phyloP scores from a whole-genome alignment of 768 basidiomycete species.

The Lentinula lateritia region DNA sequence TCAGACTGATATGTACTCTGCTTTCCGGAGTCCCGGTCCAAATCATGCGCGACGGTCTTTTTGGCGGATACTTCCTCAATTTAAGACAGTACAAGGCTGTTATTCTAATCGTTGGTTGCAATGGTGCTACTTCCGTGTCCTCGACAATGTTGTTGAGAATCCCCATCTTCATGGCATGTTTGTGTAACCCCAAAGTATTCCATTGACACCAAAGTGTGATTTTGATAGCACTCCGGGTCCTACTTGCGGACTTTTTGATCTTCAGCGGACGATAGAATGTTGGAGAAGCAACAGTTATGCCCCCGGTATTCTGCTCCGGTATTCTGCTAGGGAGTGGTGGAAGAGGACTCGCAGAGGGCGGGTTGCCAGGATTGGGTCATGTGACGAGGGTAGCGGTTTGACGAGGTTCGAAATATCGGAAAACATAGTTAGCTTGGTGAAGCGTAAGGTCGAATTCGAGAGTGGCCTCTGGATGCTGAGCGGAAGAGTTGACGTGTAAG shows the following conservation, averaged over 20 bases:
- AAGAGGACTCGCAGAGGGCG: conserved; percentile 39
- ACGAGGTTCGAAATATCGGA: conserved; percentile 25
- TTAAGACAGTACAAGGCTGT: conserved; percentile 65
- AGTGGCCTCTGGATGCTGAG: background rate
- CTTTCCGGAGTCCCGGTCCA: conserved; percentile 31
- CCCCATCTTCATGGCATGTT: conserved; percentile 70
- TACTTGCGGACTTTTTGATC: too few species aligned
- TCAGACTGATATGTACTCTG: background rate
- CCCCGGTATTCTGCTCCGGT: too few species aligned
- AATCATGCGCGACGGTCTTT: conserved; percentile 84
- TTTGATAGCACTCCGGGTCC: conserved; percentile 20
- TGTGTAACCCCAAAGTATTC: conserved; percentile 65
- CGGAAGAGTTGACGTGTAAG: background rate
- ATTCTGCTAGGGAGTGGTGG: conserved; percentile 40
- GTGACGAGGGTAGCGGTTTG: conserved; percentile 22
- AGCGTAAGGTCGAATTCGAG: background rate
- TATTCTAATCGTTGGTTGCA: conserved; percentile 76
- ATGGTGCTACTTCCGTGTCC: conserved; percentile 75
- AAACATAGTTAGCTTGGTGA: background rate
- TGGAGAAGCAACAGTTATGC: too few species aligned
- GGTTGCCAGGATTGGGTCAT: conserved; percentile 23
- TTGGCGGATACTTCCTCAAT: conserved; percentile 74
- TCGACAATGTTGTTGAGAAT: conserved; percentile 87
- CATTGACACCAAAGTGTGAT: conserved; percentile 58
- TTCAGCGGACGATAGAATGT: too few species aligned